phyloP scores from a whole-genome alignment of 2,329 filamentous ascomycete species.

The Atkinsonella hypoxylon region DNA sequence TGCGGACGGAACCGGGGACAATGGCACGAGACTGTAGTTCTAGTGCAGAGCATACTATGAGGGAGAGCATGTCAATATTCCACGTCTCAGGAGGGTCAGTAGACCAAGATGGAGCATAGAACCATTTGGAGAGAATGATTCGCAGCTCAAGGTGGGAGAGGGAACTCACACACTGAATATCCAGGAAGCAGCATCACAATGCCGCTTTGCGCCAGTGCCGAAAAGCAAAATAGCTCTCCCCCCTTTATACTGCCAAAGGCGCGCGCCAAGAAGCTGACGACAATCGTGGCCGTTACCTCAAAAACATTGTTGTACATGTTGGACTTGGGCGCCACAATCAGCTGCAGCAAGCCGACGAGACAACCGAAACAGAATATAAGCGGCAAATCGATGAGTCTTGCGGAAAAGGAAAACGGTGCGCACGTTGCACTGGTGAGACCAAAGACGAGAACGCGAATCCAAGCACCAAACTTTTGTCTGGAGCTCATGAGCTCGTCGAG shows the following conservation, averaged over 20 bases:
- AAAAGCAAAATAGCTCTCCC: conserved; percentile 49
- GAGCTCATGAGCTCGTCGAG: conserved; percentile 43
- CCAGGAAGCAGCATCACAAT: conserved; percentile 56
- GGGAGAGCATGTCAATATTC: conserved; percentile 1
- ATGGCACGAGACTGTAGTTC: conserved; percentile 60
- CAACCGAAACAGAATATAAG: conserved; percentile 60
- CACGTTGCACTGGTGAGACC: conserved; percentile 61
- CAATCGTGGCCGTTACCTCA: conserved; percentile 47
- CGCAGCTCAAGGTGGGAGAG: not conserved
- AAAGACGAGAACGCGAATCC: conserved; percentile 50
- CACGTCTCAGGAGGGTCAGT: not conserved
- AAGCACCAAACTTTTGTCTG: conserved; percentile 40
- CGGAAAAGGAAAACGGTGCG: conserved; percentile 64
- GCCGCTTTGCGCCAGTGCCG: conserved; percentile 50
- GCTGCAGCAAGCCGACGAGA: conserved; percentile 56
- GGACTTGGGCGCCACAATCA: conserved; percentile 56
- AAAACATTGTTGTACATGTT: conserved; percentile 57
- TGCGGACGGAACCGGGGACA: conserved; percentile 58
- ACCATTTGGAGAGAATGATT: too few relatives aligned
- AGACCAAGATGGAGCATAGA: not conserved
- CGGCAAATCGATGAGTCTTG: conserved; percentile 59
- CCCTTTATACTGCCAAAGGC: conserved; percentile 47
- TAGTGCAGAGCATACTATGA: conserved; percentile 32
- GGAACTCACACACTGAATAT: conserved; percentile 41
- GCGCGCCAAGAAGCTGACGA: conserved; percentile 50